A percentile compares a stretch with the other conserved stretches of the same genome.
These are phyloP conservation scores for Kodamaea leandrae DNA, from an alignment of 805 yeast species.

Conservation along the genomic window DNA sequence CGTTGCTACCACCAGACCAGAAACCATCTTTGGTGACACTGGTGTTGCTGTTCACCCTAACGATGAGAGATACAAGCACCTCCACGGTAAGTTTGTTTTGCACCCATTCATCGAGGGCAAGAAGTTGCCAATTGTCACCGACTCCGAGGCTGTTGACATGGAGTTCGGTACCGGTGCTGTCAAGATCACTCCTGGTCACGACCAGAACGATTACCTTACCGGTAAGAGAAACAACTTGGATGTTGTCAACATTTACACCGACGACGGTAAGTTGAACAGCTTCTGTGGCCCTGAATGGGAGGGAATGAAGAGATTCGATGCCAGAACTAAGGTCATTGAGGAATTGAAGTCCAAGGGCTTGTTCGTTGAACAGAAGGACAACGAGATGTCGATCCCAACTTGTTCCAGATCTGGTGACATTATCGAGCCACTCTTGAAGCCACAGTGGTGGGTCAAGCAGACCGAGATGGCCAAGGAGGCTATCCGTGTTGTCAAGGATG, in stretches of 20 bases:
- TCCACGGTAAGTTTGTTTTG: slow-evolving; percentile 87
- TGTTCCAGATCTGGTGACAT: slow-evolving; percentile 97
- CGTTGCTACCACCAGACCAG: slow-evolving; percentile 99
- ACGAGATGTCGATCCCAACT: slow-evolving; percentile 91
- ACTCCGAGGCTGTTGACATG: slow-evolving; percentile 95
- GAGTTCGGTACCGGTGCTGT: slow-evolving; percentile 99
- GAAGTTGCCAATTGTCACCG: slow-evolving; percentile 83
- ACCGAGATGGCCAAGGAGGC: slow-evolving; percentile 85
- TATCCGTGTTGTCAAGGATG: slow-evolving; percentile 77
- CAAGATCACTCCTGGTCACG: slow-evolving; percentile 98
- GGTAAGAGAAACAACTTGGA: slow-evolving; percentile 93
- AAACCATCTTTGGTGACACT: slow-evolving; percentile 96
- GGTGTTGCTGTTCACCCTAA: slow-evolving; percentile 97
- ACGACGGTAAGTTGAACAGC: slow-evolving; percentile 86
- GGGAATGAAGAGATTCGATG: slow-evolving; percentile 93
- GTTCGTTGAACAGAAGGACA: slow-evolving; percentile 81
- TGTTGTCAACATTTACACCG: slow-evolving; percentile 85
- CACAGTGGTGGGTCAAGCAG: slow-evolving; percentile 99
- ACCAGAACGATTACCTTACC: slow-evolving; percentile 91
- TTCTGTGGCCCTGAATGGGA: slow-evolving; percentile 85
- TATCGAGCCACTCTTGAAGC: slow-evolving; percentile 94
- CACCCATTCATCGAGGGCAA: slow-evolving; percentile 84
- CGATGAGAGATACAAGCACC: slow-evolving; percentile 86
- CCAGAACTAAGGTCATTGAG: slow-evolving; percentile 81
- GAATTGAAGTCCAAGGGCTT: slow-evolving; percentile 71